Evolutionary conservation across 2,329 filamentous ascomycete genomes (phyloP), one percentile per base, ranked within the genome.

Genomic region (Scleromitrula shiraiana): DNA sequence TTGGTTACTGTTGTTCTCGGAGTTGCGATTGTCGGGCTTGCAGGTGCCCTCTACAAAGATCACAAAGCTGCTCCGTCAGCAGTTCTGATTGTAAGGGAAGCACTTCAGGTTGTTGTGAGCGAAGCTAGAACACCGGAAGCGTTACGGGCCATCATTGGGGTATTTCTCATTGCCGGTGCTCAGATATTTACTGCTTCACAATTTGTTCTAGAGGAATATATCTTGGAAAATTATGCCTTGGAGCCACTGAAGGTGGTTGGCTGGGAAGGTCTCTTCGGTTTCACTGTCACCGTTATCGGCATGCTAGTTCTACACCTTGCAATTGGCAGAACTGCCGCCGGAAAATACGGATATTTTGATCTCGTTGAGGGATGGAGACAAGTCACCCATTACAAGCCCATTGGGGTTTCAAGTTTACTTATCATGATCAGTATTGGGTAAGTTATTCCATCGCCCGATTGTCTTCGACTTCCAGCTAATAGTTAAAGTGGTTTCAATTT

Each of bases 401-500:
- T 98, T 51, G 78, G 83, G 24, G 59, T 90, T 3, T 87, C 87
- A 19, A 95, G 88, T 56, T 46, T 97, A 7, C 67, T 95, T 50
- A 97, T 97, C 65, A 98, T 98, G 93, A 77, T 98, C 57, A 95
- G 88, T 61, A 98, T 98, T 60, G 91, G 91, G 85, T 94, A 78
- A 64, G 80, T 72, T 26, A 41, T 46, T 41, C 39, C 17, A 42
- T 23, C 15, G 15, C 27, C 7, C n/a, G 22, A 14, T 46, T 7
- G 10, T 23, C 10, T 20, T 10, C 38, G 10, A 7, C 15, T 8
- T 24, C 14, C 33, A 33, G 46, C 51, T 57, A 49, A 61, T 30
- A 9, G 1, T 17, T 29, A 9, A 53, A 94, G 88, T 54, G 90
- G 91, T 46, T 98, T 97, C 78, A 98, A 98, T 70, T 98, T 95